Evolutionary conservation across 495 filamentous ascomycete genomes (phyloP), one percentile per base, ranked within the genome.

Genomic region (Pyrenula massariospora): DNA sequence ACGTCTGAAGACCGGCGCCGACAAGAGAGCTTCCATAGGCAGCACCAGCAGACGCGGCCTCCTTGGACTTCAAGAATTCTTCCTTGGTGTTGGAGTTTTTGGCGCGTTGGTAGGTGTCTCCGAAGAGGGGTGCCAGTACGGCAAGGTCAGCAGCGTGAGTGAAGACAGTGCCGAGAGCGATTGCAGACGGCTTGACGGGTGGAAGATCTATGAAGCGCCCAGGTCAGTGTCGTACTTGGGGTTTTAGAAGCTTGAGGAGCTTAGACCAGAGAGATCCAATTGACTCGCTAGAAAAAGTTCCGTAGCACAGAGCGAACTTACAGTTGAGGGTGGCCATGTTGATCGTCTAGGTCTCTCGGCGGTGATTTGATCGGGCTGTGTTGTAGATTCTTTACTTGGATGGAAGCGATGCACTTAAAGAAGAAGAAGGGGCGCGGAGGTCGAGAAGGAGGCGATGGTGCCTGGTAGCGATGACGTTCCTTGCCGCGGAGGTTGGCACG

Each of bases 121-220:
- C 93, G 70, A 98, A 96, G 66, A 97, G 73, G 10, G 93, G 93
- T 31, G 84, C 81, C 25, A 98, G 79, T 60, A 98, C 83, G 59
- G 86, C 86, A 58, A 91, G 75, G 54, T 86, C 87, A 53, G 81
- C 80, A 58, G 81, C 84, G 73, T 98, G 92, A 77, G 87, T 96
- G 83, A 95, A 98, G 70, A 89, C 69, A 48, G 93, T 95, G 71
- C 93, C 93, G 62, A 96, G 81, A 61, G 92, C 93, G 66, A 98
- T 95, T 59, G 93, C 93, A 53, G 92, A 96, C 53, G 93, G 93
- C 84, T 96, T 97, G 65, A 98, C 93, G 49, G 93, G 80, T 62
- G 93, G 93, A 58, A 98, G 83, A 67, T 96, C 89, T 95, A 64
- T 1, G 23, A 54, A 19, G 22, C 24, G 23, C 15, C n/a, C 12